Percentiles rank a stretch among this genome's conserved stretches.
Evolutionary conservation across 805 yeast species (phyloP).

Genomic region (Zygosaccharomyces pseudorouxii): DNA sequence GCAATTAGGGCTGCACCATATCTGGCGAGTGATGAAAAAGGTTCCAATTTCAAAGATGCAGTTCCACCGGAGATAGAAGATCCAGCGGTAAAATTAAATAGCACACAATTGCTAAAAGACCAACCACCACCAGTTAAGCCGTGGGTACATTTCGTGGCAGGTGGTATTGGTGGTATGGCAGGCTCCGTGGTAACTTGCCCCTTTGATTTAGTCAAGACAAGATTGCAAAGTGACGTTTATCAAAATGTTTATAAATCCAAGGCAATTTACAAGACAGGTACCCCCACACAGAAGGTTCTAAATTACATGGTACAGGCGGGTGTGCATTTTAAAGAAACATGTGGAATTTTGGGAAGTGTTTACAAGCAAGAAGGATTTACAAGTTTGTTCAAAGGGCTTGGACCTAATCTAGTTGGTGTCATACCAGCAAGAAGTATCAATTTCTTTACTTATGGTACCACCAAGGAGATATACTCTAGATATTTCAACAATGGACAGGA

Average conservation of each 20-base stretch:
- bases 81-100: slow-evolving; percentile 8
- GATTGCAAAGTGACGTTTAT: slow-evolving; percentile 87
- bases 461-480: slow-evolving; percentile 68
- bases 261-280: slow-evolving; percentile 11
- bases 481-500: slow-evolving; percentile 71
- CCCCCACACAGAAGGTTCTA: neutral
- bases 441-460: slow-evolving; percentile 93
- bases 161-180: slow-evolving; percentile 95
- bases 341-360: slow-evolving; percentile 62
- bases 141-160: slow-evolving; percentile 84
- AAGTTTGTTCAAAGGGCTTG: slow-evolving; percentile 89
- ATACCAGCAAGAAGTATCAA: slow-evolving; percentile 97
- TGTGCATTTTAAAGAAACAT: slow-evolving; percentile 79
- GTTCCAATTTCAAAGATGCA: slow-evolving; percentile 47
- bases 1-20: slow-evolving; percentile 57
- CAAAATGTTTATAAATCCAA: slow-evolving; percentile 45
- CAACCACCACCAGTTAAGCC: slow-evolving; percentile 37
- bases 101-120: slow-evolving; percentile 5
- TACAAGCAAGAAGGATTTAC: slow-evolving; percentile 74
- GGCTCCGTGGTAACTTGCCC: slow-evolving; percentile 96
- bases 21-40: slow-evolving; percentile 68
- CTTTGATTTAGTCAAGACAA: slow-evolving; percentile 90
- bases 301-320: slow-evolving; percentile 45
- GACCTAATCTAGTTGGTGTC: slow-evolving; percentile 95
- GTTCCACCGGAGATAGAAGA: slow-evolving; percentile 20